phyloP scores from a whole-genome alignment of 306 rosid genomes.

The Lablab purpureus region DNA sequence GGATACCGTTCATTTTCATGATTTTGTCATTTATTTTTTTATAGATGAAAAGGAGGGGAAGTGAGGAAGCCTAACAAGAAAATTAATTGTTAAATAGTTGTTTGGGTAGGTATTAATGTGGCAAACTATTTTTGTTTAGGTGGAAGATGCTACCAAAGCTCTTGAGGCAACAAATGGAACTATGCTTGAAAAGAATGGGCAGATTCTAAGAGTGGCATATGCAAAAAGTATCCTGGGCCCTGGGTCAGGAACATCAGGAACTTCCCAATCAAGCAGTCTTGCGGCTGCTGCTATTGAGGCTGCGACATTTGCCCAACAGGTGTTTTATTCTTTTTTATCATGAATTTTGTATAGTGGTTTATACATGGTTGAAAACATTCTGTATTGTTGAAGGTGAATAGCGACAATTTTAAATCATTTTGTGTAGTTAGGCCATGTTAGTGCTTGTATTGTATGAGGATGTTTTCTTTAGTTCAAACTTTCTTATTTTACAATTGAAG shows the following conservation, averaged over 20 bases:
- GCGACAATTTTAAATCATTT: conserved; percentile 38
- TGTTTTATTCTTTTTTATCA: conserved; percentile 34
- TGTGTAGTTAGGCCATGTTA: background rate
- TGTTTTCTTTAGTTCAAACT: conserved; percentile 12
- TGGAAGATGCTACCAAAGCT: conserved; percentile 95
- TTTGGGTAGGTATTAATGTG: conserved; percentile 35
- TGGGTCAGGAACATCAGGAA: conserved; percentile 80
- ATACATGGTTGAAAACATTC: background rate
- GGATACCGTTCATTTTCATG: conserved; percentile 1
- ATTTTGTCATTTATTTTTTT: background rate
- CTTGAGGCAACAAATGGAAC: conserved; percentile 93
- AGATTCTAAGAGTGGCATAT: conserved; percentile 92
- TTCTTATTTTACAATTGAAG: conserved; percentile 24
- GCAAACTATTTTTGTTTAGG: conserved; percentile 54
- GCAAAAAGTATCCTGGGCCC: conserved; percentile 95
- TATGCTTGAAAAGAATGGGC: conserved; percentile 92
- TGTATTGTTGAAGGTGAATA: conserved; percentile 3
- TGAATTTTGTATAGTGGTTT: conserved; percentile 28
- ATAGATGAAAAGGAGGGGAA: background rate
- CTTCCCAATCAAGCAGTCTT: conserved; percentile 92
- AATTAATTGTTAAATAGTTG: background rate
- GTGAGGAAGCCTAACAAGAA: background rate
- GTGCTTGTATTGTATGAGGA: conserved; percentile 1
- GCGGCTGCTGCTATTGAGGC: conserved; percentile 99
- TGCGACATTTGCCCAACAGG: conserved; percentile 97